Evolutionary conservation across 371 early-diverging fungal genomes (phyloP).

Genomic region (Mucor saturninus): DNA sequence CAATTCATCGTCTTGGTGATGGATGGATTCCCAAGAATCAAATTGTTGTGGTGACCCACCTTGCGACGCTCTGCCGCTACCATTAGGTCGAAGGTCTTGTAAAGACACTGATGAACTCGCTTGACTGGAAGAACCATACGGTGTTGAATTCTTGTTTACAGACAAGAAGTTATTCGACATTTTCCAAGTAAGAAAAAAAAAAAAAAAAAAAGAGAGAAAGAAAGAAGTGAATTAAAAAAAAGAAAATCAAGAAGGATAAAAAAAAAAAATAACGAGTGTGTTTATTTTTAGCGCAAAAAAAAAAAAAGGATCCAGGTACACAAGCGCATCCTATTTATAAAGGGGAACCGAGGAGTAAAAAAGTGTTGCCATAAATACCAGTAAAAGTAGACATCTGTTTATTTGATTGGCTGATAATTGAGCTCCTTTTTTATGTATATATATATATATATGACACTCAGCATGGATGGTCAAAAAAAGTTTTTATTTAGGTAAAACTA

Average conservation of each 20-base stretch:
- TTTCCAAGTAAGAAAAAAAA: background rate
- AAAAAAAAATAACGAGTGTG: too few species aligned
- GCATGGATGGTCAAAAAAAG: too few species aligned
- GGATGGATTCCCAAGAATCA: slow-evolving; percentile 13
- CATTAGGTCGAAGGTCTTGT: slow-evolving; percentile 7
- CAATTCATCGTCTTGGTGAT: slow-evolving; percentile 15
- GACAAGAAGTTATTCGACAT: slow-evolving; percentile 7
- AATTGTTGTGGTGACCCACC: slow-evolving; percentile 3
- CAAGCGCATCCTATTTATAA: slow-evolving; percentile 11
- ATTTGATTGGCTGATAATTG: background rate
- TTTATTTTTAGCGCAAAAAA: background rate
- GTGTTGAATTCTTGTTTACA: background rate
- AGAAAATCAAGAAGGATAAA: background rate
- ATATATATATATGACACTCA: too few species aligned
- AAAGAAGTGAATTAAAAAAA: background rate
- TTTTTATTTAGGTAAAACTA: too few species aligned
- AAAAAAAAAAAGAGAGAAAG: background rate
- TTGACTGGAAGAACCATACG: slow-evolving; percentile 17
- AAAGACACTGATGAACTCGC: slow-evolving; percentile 20
- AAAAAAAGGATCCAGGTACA: background rate
- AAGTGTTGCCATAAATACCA: background rate
- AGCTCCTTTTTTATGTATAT: too few species aligned
- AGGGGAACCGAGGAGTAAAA: background rate
- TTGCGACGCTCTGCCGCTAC: background rate
- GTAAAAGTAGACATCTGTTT: background rate